phyloP scores from a whole-genome alignment of 2,329 filamentous ascomycete species.

The Pseudohalonectria lignicola region DNA sequence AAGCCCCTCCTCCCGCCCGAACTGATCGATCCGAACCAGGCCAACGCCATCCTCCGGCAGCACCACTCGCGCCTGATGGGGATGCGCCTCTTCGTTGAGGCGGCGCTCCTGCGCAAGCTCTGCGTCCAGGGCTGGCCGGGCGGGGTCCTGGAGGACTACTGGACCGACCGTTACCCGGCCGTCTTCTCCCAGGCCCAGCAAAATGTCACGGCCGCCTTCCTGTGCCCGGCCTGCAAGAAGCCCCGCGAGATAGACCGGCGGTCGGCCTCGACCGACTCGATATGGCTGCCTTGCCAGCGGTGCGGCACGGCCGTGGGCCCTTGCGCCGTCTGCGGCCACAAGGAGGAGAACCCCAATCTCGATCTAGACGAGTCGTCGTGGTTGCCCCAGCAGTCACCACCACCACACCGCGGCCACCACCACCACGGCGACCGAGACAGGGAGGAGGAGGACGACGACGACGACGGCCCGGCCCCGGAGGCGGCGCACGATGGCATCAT shows the following conservation, averaged over 20 bases:
- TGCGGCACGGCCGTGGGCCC: constrained; percentile 41
- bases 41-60: constrained; percentile 44
- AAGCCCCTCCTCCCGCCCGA: constrained; percentile 42
- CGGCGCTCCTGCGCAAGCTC: constrained; percentile 49
- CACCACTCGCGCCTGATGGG: constrained; percentile 49
- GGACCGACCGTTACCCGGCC: constrained; percentile 42
- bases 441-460: constrained; percentile 5
- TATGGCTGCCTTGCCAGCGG: constrained; percentile 47
- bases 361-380: no score
- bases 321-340: constrained; percentile 48
- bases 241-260: constrained; percentile 41
- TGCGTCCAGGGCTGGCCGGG: constrained; percentile 45
- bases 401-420: no score
- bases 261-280: constrained; percentile 23
- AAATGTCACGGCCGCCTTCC: constrained; percentile 39
- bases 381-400: no score
- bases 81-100: constrained; percentile 49
- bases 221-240: constrained; percentile 45
- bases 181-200: constrained; percentile 44
- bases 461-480: constrained; percentile 11
- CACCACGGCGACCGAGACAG: not conserved
- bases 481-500: constrained; percentile 15
- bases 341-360: constrained; percentile 32
- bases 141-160: constrained; percentile 30
- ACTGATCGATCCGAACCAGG: constrained; percentile 44